Base-by-base conservation (phyloP, 495 filamentous ascomycete species). In the Viridothelium virens region DNA sequence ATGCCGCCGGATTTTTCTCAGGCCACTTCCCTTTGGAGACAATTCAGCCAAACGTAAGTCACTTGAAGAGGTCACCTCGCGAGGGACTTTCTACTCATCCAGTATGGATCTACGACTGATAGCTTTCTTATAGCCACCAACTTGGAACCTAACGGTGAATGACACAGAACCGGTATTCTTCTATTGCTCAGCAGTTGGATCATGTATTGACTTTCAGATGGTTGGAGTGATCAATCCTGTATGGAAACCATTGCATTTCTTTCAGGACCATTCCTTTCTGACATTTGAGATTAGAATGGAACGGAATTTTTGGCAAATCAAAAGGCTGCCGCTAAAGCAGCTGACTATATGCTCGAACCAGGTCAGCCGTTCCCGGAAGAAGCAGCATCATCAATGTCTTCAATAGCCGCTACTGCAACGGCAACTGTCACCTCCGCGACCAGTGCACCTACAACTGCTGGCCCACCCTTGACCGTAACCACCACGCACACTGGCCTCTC, bases 141-240 rank as follows among this genome's bases (percentile, higher is more conserved):
- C 65, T 34, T 87, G 76, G 74, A 73, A 74, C 50, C 64, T 86
- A 14, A 72, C 69, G 5, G 76, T 88, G 70, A 87, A 86, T 69
- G 77, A 81, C 71, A 86, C 84, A 0, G 68, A 78, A 4, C 83
- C 85, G 3, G 79, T 86, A 38, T 87, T 85, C 72, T 86, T 79
- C 75, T 88, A 89, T 74, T 87, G 85, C 74, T 73, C 76, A 0
- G 82, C 83, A 1, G 77, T 79, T 0, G 74, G 71, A 5, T 75
- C 73, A 16, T 83, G 50, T 61, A 76, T 73, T 47, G 67, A 71
- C n/a, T 77, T 71, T 34, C 65, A 71, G 11, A 83, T 82, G 81
- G 70, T 79, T 25, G 77, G 77, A 31, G 79, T 75, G 12, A 80
- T 82, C 70, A 82, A 82, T 61, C 71, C 76, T 11, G 75, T 76